Percentiles rank a stretch among this genome's conserved stretches.
Evolutionary conservation across 2,329 filamentous ascomycete genomes (phyloP).

Genomic region (Colletotrichum eremochloae): DNA sequence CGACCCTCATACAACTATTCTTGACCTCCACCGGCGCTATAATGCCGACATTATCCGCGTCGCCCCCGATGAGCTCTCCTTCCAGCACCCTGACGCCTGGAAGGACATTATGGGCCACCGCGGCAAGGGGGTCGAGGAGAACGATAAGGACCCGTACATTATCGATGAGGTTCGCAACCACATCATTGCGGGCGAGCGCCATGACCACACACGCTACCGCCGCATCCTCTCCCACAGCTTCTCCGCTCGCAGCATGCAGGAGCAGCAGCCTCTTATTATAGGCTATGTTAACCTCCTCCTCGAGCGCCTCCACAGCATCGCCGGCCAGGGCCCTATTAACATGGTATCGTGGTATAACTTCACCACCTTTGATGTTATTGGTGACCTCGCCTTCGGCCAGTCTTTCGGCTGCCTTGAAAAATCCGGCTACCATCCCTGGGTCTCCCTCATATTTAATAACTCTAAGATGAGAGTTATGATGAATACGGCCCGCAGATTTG

Average conservation of each 20-base stretch:
- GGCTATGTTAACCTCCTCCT: slow-evolving; percentile 57
- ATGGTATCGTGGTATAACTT: slow-evolving; percentile 48
- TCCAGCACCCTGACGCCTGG: slow-evolving; percentile 52
- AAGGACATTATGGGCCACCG: slow-evolving; percentile 56
- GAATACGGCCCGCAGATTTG: slow-evolving; percentile 7
- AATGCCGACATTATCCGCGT: slow-evolving; percentile 54
- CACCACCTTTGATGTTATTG: slow-evolving; percentile 50
- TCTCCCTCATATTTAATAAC: slow-evolving; percentile 43
- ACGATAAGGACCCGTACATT: slow-evolving; percentile 19
- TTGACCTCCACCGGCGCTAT: slow-evolving; percentile 46
- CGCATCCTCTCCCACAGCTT: slow-evolving; percentile 45
- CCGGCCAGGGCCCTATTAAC: slow-evolving; percentile 40
- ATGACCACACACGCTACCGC: slow-evolving; percentile 37
- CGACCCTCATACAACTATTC: slow-evolving; percentile 46
- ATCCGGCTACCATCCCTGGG: slow-evolving; percentile 38
- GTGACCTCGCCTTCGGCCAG: slow-evolving; percentile 49
- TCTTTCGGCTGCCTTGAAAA: slow-evolving; percentile 47
- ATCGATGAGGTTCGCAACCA: slow-evolving; percentile 17
- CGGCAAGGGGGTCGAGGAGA: slow-evolving; percentile 14
- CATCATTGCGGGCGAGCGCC: slow-evolving; percentile 43
- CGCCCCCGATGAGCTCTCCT: slow-evolving; percentile 55
- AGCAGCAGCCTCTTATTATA: slow-evolving; percentile 50
- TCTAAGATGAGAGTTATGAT: slow-evolving; percentile 7
- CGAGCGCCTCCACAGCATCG: slow-evolving; percentile 50
- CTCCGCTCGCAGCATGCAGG: slow-evolving; percentile 45